A percentile compares a stretch with the other conserved stretches of the same genome.
These are phyloP conservation scores for Crithidia sp. DNA, from an alignment of 208 protist species.

Conservation along the genomic window DNA sequence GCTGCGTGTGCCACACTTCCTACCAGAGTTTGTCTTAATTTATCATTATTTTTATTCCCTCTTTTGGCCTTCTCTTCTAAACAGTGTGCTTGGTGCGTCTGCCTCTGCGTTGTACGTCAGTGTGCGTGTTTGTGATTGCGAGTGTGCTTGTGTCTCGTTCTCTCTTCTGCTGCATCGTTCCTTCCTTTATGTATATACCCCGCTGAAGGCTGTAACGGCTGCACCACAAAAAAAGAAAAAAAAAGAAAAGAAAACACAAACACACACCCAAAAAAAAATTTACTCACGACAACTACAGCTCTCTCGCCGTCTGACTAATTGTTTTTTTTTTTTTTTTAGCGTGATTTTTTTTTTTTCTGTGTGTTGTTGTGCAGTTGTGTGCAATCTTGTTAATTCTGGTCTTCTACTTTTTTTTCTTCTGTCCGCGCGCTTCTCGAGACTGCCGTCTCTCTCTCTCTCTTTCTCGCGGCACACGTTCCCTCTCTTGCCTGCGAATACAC, in stretches of 20 bases:
- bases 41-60: not conserved
- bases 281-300: no score
- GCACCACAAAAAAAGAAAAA: no score
- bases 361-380: no score
- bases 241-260: no score
- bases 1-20: not conserved
- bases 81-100: no score
- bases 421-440: not conserved
- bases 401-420: slow-evolving; percentile 7
- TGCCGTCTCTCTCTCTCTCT: not conserved
- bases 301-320: not conserved
- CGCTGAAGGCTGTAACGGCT: no score
- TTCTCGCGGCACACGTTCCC: not conserved
- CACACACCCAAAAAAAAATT: no score
- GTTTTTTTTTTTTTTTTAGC: not conserved
- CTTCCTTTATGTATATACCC: no score
- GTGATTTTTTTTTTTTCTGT: not conserved
- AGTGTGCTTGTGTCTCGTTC: no score
- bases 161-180: no score
- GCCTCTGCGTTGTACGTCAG: no score
- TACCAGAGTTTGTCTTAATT: not conserved
- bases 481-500: not conserved
- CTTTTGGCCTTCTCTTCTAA: not conserved
- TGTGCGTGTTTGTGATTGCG: no score
- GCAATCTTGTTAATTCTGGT: not conserved